Evolutionary conservation across 2,329 filamentous ascomycete genomes (phyloP), one percentile per base, ranked within the genome.

Genomic region (Thermothelomyces thermophilus): DNA sequence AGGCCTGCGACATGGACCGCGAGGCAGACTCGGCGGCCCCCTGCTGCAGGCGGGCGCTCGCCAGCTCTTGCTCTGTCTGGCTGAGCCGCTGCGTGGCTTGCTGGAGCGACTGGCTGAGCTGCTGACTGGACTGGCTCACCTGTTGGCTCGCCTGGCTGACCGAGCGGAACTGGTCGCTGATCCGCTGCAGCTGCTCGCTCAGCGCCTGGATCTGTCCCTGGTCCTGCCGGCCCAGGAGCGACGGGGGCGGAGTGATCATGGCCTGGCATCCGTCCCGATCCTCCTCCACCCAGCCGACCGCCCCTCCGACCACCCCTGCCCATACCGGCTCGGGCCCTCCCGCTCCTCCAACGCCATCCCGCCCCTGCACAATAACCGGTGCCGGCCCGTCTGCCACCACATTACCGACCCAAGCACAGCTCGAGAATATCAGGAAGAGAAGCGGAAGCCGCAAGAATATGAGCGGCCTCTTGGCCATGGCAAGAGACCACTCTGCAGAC

Each of bases 131-230:
- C 50, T 67, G 65, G 16, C 60, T 62, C 17, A 67, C 56, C 45
- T 66, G 63, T 42, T 66, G 64, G 33, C 61, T 63, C 1, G 63
- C 63, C 46, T 66, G 64, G 44, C 60, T 63, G 48, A 65, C 62
- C 1, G 52, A 52, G 9, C 63, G 63, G 26, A 59, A 65, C 20
- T 58, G 53, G 37, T 61, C 50, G 56, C 60, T 63, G 34, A 66
- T 43, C 7, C 55, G 55, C 19, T 59, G 60, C 13, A 64, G 55
- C 33, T 62, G 62, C 31, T 59, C 39, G 42, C 62, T 64, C 17
- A 67, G 58, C 20, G 64, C 64, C 36, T 61, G 57, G 41, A 66
- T 59, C 41, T 64, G 63, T 6, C 57, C 52, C 17, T 57, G 44
- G 33, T 56, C 52, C 36, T 61, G 57, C 2, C 57, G 56, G 3